phyloP scores from a whole-genome alignment of 176 grass and related monocot genomes.

The Oryza officinalis region DNA sequence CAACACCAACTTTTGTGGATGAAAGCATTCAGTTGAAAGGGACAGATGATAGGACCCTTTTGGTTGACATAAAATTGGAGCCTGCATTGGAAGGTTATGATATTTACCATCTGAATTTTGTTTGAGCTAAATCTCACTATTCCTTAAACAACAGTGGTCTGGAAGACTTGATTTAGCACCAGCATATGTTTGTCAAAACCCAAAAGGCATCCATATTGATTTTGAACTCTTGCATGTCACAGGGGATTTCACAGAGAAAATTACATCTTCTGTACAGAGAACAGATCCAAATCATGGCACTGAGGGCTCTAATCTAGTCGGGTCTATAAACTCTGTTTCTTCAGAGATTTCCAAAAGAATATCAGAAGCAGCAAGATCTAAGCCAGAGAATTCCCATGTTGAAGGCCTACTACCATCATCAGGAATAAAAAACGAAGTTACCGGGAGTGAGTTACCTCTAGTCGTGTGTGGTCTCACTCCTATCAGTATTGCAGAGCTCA shows the following conservation, averaged over 20 bases:
- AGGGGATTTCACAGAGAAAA: neutral
- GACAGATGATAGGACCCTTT: slow-evolving; percentile 8
- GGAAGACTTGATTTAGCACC: neutral
- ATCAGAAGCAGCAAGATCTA: slow-evolving; percentile 9
- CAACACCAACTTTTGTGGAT: slow-evolving; percentile 10
- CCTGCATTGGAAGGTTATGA: slow-evolving; percentile 33
- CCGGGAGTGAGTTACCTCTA: slow-evolving; percentile 1
- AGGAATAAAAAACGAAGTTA: slow-evolving; percentile 44
- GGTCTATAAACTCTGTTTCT: neutral
- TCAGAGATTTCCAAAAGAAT: neutral
- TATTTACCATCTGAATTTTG: slow-evolving; percentile 26
- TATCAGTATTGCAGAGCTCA: slow-evolving; percentile 15
- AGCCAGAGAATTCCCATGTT: slow-evolving; percentile 7
- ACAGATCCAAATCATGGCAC: neutral
- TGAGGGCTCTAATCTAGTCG: neutral
- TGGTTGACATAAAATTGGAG: slow-evolving; percentile 47
- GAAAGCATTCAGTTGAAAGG: slow-evolving; percentile 10
- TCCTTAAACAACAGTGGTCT: neutral
- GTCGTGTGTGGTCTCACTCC: slow-evolving; percentile 10
- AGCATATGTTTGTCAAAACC: slow-evolving; percentile 12
- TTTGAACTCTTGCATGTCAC: neutral
- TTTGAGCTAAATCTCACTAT: slow-evolving; percentile 20
- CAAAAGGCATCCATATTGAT: slow-evolving; percentile 1
- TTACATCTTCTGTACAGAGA: neutral
- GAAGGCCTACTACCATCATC: slow-evolving; percentile 23